Evolutionary conservation across 345 rosid species (phyloP), one percentile per base, ranked within the genome.

Genomic region (Citrus sp.): DNA sequence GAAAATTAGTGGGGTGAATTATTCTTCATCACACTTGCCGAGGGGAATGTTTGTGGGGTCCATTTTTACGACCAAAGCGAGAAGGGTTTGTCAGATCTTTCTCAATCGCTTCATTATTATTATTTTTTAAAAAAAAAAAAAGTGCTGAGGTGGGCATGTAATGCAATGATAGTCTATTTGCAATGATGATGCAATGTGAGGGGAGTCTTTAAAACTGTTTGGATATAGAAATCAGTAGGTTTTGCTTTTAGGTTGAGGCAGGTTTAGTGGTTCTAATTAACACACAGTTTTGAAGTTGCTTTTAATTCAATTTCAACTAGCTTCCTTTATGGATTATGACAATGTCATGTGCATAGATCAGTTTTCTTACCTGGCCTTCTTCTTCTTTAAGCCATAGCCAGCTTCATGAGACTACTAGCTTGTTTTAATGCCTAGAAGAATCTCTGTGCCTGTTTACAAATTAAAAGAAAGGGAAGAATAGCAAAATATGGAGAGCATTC

Each of bases 1-100:
- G 30, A 60, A 51, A 25, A 78, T 80, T 78, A 83, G 89, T 86
- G 89, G 88, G 83, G 73, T 80, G 85, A 74, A 89, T 89, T 83
- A 90, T 90, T 84, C 90, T 84, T 76, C 46, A 9, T 84, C 93
- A 85, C 93, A 86, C 79, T 90, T 79, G 83, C 78, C 93, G 75
- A 90, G 87, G 87, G 86, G 93, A 90, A 90, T 90, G 93, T 90
- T 88, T 87, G 88, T 82, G 92, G 90, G 38, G 35, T 82, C 89
- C 74, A 4, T 4, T 25, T 40, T 40, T 19, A 63, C 42, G 80
- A 77, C 81, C 67, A 70, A 67, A 81, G 78, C 68, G 51, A 82
- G 70, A 7, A 67, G 77, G 62, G 73, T 62, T 67, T 81, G 81
- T 83, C 86, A 86, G 86, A 84, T 83, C 83, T 85, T 78, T 86